Percentiles rank a stretch among this genome's conserved stretches.
phyloP scores from a whole-genome alignment of 768 basidiomycete species.

The Russula olivacea region DNA sequence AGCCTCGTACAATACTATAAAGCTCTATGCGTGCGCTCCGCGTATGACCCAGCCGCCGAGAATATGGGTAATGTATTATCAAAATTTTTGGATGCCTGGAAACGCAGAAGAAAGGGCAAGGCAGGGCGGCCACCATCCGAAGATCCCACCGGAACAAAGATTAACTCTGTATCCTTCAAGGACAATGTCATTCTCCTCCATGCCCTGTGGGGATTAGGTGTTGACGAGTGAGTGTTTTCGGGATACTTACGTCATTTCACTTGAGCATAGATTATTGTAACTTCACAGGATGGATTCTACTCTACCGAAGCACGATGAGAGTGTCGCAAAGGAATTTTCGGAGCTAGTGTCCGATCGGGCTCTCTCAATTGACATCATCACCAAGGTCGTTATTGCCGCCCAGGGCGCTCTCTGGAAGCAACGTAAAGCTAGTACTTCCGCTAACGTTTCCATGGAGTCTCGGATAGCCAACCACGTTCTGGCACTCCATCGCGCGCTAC shows the following conservation, averaged over 20 bases:
- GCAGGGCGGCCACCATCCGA: conserved; percentile 35
- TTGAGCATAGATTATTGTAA: conserved; percentile 23
- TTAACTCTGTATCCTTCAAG: conserved; percentile 56
- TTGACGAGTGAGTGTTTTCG: conserved; percentile 48
- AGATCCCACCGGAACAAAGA: conserved; percentile 43
- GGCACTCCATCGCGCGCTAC: conserved; percentile 53
- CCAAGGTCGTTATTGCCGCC: conserved; percentile 63
- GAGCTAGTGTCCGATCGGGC: conserved; percentile 59
- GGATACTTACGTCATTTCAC: conserved; percentile 4
- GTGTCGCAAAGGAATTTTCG: conserved; percentile 51
- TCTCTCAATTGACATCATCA: conserved; percentile 70
- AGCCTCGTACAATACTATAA: conserved; percentile 86
- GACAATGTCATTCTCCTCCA: conserved; percentile 71
- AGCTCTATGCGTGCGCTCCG: conserved; percentile 77
- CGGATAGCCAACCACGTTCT: conserved; percentile 64
- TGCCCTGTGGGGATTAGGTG: conserved; percentile 56
- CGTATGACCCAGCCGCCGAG: conserved; percentile 82
- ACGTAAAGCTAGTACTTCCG: conserved; percentile 57
- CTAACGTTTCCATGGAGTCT: conserved; percentile 46
- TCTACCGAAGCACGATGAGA: conserved; percentile 42
- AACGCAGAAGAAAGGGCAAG: conserved; percentile 33
- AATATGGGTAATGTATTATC: conserved; percentile 72
- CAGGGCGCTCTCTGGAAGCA: conserved; percentile 84
- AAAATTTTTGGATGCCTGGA: conserved; percentile 60
- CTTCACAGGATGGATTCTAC: conserved; percentile 44